These are phyloP conservation scores for Breynia disticha DNA, from an alignment of 441 rosid genomes.

Conservation along the genomic window DNA sequence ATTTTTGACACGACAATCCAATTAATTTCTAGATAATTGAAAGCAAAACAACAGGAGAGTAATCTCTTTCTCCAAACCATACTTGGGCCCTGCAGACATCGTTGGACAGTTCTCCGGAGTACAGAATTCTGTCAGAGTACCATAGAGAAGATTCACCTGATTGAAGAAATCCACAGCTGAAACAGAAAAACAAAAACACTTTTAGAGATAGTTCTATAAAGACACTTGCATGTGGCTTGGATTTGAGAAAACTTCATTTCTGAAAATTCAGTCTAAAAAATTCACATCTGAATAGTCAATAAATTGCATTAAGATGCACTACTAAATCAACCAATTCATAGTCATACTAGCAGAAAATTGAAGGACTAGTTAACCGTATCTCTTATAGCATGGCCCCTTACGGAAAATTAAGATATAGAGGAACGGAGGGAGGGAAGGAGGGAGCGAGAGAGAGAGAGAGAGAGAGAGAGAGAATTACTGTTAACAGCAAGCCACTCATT, in stretches of 20 bases:
- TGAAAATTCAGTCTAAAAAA: too few species aligned
- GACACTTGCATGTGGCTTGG: background rate
- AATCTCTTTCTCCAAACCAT: conserved; percentile 22
- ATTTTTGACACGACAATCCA: too few species aligned
- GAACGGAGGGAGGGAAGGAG: conserved; percentile 6
- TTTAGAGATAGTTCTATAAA: conserved; percentile 10
- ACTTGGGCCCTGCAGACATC: conserved; percentile 99
- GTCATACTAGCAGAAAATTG: too few species aligned
- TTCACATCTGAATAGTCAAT: too few species aligned
- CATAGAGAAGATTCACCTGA: conserved; percentile 97
- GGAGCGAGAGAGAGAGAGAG: conserved; percentile 15
- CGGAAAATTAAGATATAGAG: background rate
- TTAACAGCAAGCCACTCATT: conserved; percentile 98
- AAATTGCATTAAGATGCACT: too few species aligned
- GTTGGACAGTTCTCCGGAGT: conserved; percentile 96
- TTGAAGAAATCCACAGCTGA: conserved; percentile 99
- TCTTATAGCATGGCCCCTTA: background rate
- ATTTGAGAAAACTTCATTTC: background rate
- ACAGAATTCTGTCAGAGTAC: conserved; percentile 95
- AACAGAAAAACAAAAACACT: conserved; percentile 21
- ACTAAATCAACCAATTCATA: too few species aligned
- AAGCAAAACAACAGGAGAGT: background rate
- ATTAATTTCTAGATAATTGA: too few species aligned
- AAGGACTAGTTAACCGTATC: too few species aligned
- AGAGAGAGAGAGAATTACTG: conserved; percentile 33